These are phyloP conservation scores for Malassezia brasiliensis DNA, from an alignment of 1,284 basidiomycete genomes.

Conservation along the genomic window DNA sequence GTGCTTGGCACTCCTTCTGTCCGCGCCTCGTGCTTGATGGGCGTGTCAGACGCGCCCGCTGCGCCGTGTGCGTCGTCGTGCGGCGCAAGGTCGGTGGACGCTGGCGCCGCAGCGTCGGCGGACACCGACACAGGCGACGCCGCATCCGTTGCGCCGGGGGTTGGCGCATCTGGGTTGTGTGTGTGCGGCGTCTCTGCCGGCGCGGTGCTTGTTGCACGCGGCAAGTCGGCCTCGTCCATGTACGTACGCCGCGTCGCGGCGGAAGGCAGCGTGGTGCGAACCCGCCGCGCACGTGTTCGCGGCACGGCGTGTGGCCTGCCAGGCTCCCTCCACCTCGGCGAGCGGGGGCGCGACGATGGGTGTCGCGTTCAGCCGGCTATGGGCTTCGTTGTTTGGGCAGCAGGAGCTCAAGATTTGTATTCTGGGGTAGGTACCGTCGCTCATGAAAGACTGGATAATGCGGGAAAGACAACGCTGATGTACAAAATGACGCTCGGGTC, in stretches of 20 bases:
- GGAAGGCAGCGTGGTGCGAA: neutral
- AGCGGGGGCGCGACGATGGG: slow-evolving; percentile 25
- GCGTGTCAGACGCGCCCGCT: too few species aligned
- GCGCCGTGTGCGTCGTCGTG: too few species aligned
- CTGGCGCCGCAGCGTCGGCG: too few species aligned
- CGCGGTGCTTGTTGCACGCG: neutral
- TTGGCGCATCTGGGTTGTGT: too few species aligned
- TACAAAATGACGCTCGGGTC: slow-evolving; percentile 54
- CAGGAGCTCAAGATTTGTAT: slow-evolving; percentile 52
- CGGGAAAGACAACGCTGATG: slow-evolving; percentile 52
- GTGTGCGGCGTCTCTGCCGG: neutral
- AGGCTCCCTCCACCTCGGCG: neutral
- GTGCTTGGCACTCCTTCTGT: too few species aligned
- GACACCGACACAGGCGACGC: too few species aligned
- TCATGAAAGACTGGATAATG: slow-evolving; percentile 47
- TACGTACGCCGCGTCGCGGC: slow-evolving; percentile 1
- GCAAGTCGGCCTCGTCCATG: neutral
- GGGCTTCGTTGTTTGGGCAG: slow-evolving; percentile 51
- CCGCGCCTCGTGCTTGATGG: too few species aligned
- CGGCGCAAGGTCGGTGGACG: too few species aligned
- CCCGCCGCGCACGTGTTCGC: neutral
- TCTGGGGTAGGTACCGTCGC: slow-evolving; percentile 27
- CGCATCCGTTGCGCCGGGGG: too few species aligned
- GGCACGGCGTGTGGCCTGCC: neutral
- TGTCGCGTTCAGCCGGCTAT: slow-evolving; percentile 48